These are phyloP conservation scores for Ramalina intermedia DNA, from an alignment of 495 filamentous ascomycete genomes.

Conservation along the genomic window DNA sequence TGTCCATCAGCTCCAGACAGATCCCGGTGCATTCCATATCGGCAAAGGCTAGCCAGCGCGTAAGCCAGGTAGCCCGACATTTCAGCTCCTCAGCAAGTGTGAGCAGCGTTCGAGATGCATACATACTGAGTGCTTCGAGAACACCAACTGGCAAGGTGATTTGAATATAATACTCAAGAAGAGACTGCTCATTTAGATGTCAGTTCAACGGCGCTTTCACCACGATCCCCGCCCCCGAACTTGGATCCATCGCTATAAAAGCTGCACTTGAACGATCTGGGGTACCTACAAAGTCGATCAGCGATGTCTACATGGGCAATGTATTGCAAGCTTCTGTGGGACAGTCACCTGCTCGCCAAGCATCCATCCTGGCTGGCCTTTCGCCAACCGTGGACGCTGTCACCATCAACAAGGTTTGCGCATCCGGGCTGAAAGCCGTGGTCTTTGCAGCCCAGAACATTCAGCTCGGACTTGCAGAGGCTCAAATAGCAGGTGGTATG, in stretches of 20 bases:
- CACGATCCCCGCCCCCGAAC: conserved; percentile 62
- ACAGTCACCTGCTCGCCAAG: conserved; percentile 86
- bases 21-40: too few relatives aligned
- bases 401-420: conserved; percentile 95
- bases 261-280: conserved; percentile 72
- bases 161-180: too few relatives aligned
- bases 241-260: conserved; percentile 80
- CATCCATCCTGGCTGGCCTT: conserved; percentile 75
- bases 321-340: conserved; percentile 76
- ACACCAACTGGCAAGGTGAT: too few relatives aligned
- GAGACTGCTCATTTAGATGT: too few relatives aligned
- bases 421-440: conserved; percentile 87
- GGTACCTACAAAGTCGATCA: conserved; percentile 61
- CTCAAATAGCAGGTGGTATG: conserved; percentile 86
- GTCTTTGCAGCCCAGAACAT: conserved; percentile 85
- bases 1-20: too few relatives aligned
- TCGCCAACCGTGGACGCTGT: conserved; percentile 62
- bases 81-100: too few relatives aligned
- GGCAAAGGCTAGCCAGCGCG: too few relatives aligned
- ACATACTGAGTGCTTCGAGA: too few relatives aligned
- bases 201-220: too few relatives aligned
- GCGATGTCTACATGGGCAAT: conserved; percentile 93
- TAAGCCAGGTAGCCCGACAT: too few relatives aligned
- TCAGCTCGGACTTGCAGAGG: conserved; percentile 73
- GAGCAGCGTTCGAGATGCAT: too few relatives aligned